phyloP scores from a whole-genome alignment of 148 eudicot genomes.

The Rhododendron ovatum region DNA sequence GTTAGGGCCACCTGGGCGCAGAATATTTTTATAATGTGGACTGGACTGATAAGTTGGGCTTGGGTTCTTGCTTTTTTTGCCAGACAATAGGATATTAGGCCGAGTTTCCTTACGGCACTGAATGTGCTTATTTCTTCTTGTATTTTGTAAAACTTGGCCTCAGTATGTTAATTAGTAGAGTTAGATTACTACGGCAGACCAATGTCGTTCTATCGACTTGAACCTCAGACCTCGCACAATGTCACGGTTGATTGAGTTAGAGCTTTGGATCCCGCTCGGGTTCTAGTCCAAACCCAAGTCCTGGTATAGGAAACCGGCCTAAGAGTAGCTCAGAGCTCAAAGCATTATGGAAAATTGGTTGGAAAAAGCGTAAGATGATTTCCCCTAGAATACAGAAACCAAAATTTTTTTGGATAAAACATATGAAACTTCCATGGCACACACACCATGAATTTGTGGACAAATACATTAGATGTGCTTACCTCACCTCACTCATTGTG shows the following conservation, averaged over 20 bases:
- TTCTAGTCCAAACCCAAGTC: neutral
- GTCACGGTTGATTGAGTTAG: neutral
- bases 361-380: neutral
- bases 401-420: neutral
- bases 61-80: neutral
- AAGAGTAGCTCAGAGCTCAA: neutral
- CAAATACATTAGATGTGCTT: neutral
- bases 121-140: neutral
- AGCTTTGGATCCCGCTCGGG: neutral
- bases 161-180: no score
- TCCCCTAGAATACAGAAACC: neutral
- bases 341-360: neutral
- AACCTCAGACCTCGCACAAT: neutral
- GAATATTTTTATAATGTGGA: neutral
- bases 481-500: neutral
- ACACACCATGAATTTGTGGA: neutral
- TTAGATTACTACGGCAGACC: no score
- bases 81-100: neutral
- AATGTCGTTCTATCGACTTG: neutral
- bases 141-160: neutral
- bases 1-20: neutral
- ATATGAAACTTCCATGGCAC: neutral
- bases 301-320: neutral
- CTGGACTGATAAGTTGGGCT: neutral
- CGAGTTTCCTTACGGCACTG: no score